Conservation (phyloP, 164 flowering plant genomes). For the Dillenia turbinata region DNA sequence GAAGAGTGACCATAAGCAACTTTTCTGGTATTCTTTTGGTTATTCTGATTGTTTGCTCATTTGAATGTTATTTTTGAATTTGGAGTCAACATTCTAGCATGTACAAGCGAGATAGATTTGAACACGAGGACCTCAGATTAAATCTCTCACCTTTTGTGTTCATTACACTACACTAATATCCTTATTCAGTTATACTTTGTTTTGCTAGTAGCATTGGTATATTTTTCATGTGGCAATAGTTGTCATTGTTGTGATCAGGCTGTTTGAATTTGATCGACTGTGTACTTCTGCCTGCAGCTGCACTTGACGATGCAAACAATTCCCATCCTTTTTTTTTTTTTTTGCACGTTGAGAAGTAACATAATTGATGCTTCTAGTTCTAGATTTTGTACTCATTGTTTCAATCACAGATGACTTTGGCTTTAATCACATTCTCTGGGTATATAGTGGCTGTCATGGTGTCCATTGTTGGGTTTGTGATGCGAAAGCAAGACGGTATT, state of each 20-base stretch:
- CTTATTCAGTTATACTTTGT: no score
- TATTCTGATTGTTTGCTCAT: neutral
- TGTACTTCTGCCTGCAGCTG: no score
- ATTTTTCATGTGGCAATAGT: no score
- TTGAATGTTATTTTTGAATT: neutral
- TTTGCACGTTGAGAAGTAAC: neutral
- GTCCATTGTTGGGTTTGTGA: slow-evolving; percentile 99
- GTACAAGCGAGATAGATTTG: no score
- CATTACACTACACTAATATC: no score
- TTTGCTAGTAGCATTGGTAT: no score
- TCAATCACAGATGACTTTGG: slow-evolving; percentile 84
- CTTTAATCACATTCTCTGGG: slow-evolving; percentile 93
- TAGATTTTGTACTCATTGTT: neutral
- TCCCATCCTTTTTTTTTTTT: neutral
- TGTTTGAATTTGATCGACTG: neutral
- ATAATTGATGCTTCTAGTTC: neutral
- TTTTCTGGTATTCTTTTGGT: neutral
- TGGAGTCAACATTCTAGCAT: neutral
- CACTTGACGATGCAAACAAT: neutral
- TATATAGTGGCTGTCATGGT: slow-evolving; percentile 97
- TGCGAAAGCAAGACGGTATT: slow-evolving; percentile 90
- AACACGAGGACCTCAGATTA: no score
- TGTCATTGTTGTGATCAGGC: neutral
- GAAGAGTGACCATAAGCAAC: neutral
- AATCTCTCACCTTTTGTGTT: no score